Base-by-base conservation (phyloP, 805 yeast species). In the Ogataea chonburiensis region DNA sequence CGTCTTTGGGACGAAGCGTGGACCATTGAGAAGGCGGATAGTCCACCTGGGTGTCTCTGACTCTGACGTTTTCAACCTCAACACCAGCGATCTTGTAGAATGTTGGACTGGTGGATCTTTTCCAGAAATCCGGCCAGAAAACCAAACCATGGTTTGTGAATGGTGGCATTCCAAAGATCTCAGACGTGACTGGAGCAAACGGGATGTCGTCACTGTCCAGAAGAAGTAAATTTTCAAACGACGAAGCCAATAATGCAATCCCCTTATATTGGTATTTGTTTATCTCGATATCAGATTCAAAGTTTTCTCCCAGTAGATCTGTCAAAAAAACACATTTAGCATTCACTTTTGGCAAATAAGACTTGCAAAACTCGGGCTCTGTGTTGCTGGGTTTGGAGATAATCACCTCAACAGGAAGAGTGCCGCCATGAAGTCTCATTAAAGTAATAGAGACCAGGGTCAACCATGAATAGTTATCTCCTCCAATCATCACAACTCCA, bases 121-220 rank as follows among this genome's bases (percentile, higher is more conserved):
- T 71, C 84, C 84, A 77, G 22, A 74, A 75, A 54, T 77, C 83
- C 5, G 84, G 84, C 83, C 84, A 77, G n/a, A 75, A 47, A 11
- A 79, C 66, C 55, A 79, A 58, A 0, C 75, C 72, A n/a, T 59
- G 55, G 7, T 64, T 54, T 19, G 60, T 50, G 57, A 63, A 78
- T 10, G 76, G 63, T 5, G 64, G 56, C 0, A 73, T 65, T 2
- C 58, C 58, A 39, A 79, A 73, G 16, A 80, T 50, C 11, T 60
- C 51, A 40, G 75, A 78, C 1, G 88, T 79, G 8, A 55, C 38
- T 4, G 86, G 78, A 3, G 75, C 55, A 17, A 70, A 60, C 3
- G 74, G 68, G 31, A 68, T 53, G 38, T 67, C 69, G 47, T 72
- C 77, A 28, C 71, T 61, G 50, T 71, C 77, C 18, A 72, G 49